Evolutionary conservation across 2,329 filamentous ascomycete genomes (phyloP).

Genomic region (Monilinia laxa): DNA sequence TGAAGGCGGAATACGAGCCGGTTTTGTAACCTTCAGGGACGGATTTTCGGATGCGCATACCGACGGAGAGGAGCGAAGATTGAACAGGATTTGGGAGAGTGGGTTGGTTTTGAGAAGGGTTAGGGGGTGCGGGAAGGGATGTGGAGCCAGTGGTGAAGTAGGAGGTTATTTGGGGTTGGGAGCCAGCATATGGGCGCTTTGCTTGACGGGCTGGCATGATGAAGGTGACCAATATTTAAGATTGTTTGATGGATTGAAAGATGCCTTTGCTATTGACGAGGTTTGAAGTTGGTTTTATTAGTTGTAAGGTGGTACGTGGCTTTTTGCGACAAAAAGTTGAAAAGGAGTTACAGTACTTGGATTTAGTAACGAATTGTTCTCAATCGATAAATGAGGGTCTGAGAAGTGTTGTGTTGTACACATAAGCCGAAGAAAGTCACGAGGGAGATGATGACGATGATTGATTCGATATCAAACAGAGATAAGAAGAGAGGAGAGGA

Average conservation of each 20-base stretch:
- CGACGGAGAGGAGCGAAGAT: constrained; percentile 82
- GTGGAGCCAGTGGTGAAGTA: constrained; percentile 50
- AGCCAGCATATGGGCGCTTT: constrained; percentile 63
- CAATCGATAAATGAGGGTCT: neutral
- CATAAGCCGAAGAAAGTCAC: neutral
- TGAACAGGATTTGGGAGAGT: constrained; percentile 58
- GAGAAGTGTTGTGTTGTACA: neutral
- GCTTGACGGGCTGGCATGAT: constrained; percentile 33
- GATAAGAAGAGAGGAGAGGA: neutral
- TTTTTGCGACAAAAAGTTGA: neutral
- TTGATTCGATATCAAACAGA: neutral
- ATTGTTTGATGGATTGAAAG: neutral
- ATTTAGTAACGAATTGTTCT: neutral
- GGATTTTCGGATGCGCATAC: constrained; percentile 91
- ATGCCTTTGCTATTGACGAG: neutral
- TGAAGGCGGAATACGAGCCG: constrained; percentile 51
- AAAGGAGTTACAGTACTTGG: neutral
- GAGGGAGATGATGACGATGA: neutral
- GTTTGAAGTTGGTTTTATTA: neutral
- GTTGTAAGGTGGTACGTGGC: neutral
- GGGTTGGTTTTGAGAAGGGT: constrained; percentile 43
- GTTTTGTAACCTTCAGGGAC: constrained; percentile 95
- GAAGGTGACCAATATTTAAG: neutral
- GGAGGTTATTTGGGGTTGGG: constrained; percentile 58
- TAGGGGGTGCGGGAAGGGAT: constrained; percentile 33